Conservation (phyloP, 1,284 basidiomycete genomes). For the Ganoderma leucocontextum region DNA sequence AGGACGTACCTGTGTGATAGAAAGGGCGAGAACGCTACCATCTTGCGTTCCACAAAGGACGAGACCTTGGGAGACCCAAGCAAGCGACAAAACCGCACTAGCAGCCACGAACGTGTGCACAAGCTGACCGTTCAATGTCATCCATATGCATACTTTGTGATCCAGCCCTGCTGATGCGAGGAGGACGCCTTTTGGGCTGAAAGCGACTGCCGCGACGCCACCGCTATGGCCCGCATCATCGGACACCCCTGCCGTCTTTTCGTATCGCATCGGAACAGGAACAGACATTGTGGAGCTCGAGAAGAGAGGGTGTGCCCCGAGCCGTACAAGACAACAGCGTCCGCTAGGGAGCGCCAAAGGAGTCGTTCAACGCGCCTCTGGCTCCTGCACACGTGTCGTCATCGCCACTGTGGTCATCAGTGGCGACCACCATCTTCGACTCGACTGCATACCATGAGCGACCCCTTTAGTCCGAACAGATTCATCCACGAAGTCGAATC, state of each 20-base stretch:
- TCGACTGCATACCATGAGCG: not conserved
- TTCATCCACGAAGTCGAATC: not conserved
- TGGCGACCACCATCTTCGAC: not conserved
- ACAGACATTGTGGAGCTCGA: too few relatives aligned
- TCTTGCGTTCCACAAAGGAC: not conserved
- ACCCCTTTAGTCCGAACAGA: not conserved
- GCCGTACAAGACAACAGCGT: too few relatives aligned
- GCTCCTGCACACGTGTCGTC: not conserved
- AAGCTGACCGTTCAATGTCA: not conserved
- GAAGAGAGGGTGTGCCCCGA: too few relatives aligned
- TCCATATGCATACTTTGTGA: not conserved
- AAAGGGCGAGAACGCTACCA: not conserved
- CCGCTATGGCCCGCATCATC: not conserved
- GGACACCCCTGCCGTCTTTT: not conserved
- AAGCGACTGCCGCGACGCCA: not conserved
- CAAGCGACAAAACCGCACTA: not conserved
- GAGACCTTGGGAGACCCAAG: not conserved
- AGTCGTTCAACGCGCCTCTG: too few relatives aligned
- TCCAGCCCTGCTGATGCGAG: not conserved
- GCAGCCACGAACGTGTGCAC: not conserved
- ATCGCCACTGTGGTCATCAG: too few relatives aligned
- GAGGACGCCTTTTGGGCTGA: not conserved
- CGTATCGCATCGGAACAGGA: not conserved
- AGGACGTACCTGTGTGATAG: not conserved
- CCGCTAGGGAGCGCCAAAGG: too few relatives aligned